Evolutionary conservation across 2,329 filamentous ascomycete genomes (phyloP), one percentile per base, ranked within the genome.

Genomic region (Cladosporium sp.): DNA sequence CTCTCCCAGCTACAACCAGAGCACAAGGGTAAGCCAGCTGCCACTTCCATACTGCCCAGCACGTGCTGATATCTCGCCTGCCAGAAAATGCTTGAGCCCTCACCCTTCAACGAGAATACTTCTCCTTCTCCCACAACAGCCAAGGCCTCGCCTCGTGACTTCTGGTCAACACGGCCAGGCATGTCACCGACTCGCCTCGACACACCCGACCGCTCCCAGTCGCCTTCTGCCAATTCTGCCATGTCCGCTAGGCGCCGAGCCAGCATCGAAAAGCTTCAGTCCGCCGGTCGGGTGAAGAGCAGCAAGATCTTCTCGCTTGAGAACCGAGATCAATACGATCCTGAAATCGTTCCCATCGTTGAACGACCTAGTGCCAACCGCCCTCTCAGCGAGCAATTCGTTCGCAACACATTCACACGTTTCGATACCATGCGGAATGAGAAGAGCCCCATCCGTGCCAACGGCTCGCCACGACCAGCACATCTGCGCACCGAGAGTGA

Each of bases 241-340:
- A 51, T 64, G 9, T 68, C 68, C 34, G 65, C 68, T 20, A 87
- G 85, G 58, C 89, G 90, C 68, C 87, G 93, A 70, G 90, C 90
- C 45, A 97, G 93, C 17, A 92, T 99, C 65, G 94, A 99, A 81
- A 92, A 92, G 69, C 82, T 99, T 59, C 95, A 97, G 77, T 90
- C 88, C 72, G 92, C 91, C 32, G 96, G 93, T 56, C 89, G 94
- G 60, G 94, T 99, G 68, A 96, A 93, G 81, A 97, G 96, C 78
- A 97, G 93, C 82, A 96, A 88, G 77, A 97, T 97, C 81, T 90
- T 96, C 71, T 91, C 91, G 40, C 88, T 92, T 56, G 92, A 97
- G 75, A 88, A 91, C 70, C 92, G 92, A 76, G 85, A 91, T 72
- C 89, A 95, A 77, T 97, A 97, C 78, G 91, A 97, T 73, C 91